These are phyloP conservation scores for Tranzscheliella williamsii DNA, from an alignment of 1,284 basidiomycete species.

Conservation along the genomic window DNA sequence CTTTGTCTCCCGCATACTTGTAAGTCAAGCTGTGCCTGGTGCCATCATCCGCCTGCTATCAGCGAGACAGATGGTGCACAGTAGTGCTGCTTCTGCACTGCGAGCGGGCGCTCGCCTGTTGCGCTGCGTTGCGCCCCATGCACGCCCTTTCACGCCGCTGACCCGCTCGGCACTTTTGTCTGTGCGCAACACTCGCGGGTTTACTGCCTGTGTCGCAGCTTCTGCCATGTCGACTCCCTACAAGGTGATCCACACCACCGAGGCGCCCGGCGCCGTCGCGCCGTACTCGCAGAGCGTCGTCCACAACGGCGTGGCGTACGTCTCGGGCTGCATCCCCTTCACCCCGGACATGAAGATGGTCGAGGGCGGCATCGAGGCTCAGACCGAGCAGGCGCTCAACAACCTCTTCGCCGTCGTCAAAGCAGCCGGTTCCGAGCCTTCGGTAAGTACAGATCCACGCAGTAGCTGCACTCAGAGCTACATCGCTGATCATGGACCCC, in stretches of 20 bases:
- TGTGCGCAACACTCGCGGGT: too few relatives aligned
- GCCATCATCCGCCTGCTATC: too few relatives aligned
- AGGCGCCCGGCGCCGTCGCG: constrained; percentile 58
- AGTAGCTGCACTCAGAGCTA: not conserved
- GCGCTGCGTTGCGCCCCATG: too few relatives aligned
- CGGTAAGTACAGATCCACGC: constrained; percentile 6
- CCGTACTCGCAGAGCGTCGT: constrained; percentile 71
- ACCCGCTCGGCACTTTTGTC: too few relatives aligned
- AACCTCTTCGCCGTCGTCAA: constrained; percentile 84
- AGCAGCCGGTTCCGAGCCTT: constrained; percentile 68
- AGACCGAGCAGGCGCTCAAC: constrained; percentile 80
- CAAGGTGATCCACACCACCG: constrained; percentile 52
- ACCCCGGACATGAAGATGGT: constrained; percentile 79
- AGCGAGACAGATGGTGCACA: too few relatives aligned
- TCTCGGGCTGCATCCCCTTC: constrained; percentile 86
- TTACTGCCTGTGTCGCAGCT: too few relatives aligned
- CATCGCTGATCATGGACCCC: not conserved
- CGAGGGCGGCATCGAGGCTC: constrained; percentile 75
- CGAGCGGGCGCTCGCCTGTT: too few relatives aligned
- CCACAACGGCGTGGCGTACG: constrained; percentile 81
- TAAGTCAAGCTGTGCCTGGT: too few relatives aligned
- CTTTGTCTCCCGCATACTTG: too few relatives aligned
- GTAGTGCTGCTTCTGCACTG: too few relatives aligned
- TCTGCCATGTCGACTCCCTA: constrained; percentile 47
- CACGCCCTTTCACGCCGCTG: too few relatives aligned